Percentiles rank a stretch among this genome's conserved stretches.
These are phyloP conservation scores for Leccinum broughii DNA, from an alignment of 768 basidiomycete genomes.

Conservation along the genomic window DNA sequence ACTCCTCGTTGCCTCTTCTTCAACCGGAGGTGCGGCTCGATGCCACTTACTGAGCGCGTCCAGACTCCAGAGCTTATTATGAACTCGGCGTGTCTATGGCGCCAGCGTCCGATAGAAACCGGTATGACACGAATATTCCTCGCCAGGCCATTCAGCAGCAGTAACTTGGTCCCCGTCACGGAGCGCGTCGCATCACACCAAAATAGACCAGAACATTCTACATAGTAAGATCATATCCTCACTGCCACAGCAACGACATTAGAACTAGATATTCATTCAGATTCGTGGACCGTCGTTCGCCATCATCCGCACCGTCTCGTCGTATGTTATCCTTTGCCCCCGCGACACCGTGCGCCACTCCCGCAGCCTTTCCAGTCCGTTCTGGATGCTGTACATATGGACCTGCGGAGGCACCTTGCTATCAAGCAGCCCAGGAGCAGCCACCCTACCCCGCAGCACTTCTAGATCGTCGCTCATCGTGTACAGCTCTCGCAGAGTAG, in stretches of 20 bases:
- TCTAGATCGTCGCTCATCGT: constrained; percentile 74
- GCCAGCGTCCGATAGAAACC: too few species aligned
- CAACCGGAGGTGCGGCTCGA: too few species aligned
- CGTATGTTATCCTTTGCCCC: constrained; percentile 49
- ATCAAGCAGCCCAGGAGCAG: constrained; percentile 63
- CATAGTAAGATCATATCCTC: background rate
- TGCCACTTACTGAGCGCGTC: too few species aligned
- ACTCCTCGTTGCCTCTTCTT: too few species aligned
- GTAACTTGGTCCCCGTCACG: too few species aligned
- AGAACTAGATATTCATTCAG: constrained; percentile 1
- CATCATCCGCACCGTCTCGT: constrained; percentile 29
- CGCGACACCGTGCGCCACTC: constrained; percentile 54
- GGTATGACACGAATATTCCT: too few species aligned
- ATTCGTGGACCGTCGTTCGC: constrained; percentile 8
- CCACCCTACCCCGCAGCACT: constrained; percentile 70
- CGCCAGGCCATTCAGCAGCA: too few species aligned
- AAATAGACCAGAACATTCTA: too few species aligned
- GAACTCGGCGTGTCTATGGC: too few species aligned
- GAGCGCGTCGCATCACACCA: too few species aligned
- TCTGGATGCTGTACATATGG: constrained; percentile 70
- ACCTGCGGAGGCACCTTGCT: constrained; percentile 67
- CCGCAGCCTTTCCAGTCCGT: constrained; percentile 55
- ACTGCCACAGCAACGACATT: background rate
- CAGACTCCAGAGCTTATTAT: too few species aligned
- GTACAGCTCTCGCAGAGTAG: constrained; percentile 59